Evolutionary conservation across 2,329 filamentous ascomycete genomes (phyloP), one percentile per base, ranked within the genome.

Genomic region (Pseudogymnoascus destructans): DNA sequence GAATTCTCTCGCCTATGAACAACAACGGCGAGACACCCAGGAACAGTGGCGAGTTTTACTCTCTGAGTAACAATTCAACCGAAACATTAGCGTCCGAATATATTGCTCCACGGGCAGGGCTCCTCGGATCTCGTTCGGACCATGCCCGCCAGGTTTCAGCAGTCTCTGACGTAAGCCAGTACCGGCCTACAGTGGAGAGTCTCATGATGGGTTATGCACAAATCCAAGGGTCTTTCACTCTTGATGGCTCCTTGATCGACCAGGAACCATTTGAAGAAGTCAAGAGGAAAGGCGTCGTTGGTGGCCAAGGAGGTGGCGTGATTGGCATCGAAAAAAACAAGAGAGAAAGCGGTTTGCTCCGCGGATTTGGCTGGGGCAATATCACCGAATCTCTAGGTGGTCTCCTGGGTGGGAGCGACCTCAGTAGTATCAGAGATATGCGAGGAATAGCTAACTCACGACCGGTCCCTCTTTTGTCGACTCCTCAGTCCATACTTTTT

Each of bases 131-230:
- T 11, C 74, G 79, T 61, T 66, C 66, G 25, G 57, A 49, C 30
- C 67, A 70, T 59, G 60, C 62, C 46, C 71, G 77, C 56, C 72
- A 75, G 64, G 68, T 71, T 57, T 79, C 78, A 42, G 73, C 70
- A 59, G 63, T 74, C 59, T 73, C 46, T 61, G 70, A 62, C 58
- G 68, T 70, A 60, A 72, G 73, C 61, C 73, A 74, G 52, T 69
- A 75, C 38, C 75, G 73, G 65, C 70, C 76, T 36, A 83, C 88
- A 23, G 17, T 38, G 0, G 91, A 97, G 69, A 85, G 86, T 1
- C 74, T 98, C 58, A 95, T 98, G 83, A 98, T 98, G 93, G 93
- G 91, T 0, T 98, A 95, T 71, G 92, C 89, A 2, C 93, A 98
- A 66, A 82, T 97, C 2, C 87, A 89, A 70, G 93, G 93, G 3